Evolutionary conservation across 768 basidiomycete genomes (phyloP).

Genomic region (Collybiopsis luxurians): DNA sequence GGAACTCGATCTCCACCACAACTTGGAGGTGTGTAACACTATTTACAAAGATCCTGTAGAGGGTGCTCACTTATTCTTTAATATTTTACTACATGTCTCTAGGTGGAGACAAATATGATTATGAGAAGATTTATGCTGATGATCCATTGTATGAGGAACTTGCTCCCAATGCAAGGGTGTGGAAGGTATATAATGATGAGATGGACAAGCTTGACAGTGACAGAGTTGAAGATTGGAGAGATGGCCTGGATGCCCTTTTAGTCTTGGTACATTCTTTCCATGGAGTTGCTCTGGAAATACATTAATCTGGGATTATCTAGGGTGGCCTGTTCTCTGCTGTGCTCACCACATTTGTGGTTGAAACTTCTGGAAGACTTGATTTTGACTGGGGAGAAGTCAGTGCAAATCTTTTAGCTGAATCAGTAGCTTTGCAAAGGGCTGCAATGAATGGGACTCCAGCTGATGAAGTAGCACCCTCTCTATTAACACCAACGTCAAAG

Average conservation of each 20-base stretch:
- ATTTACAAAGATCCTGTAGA: no score
- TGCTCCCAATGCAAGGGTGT: not conserved
- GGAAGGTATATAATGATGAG: not conserved
- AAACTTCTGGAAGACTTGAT: conserved; percentile 15
- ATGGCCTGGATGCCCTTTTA: no score
- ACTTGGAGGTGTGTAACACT: no score
- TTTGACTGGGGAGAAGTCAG: not conserved
- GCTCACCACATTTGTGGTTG: conserved; percentile 19
- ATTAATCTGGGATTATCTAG: conserved; percentile 1
- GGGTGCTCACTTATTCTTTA: no score
- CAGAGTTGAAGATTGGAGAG: no score
- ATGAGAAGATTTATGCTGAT: not conserved
- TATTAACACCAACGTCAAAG: conserved; percentile 10
- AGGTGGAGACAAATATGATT: not conserved
- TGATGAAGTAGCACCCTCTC: conserved; percentile 4
- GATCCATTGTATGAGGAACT: not conserved
- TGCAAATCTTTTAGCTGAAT: not conserved
- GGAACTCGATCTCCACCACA: no score
- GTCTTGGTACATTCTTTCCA: no score
- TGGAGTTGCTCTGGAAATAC: no score
- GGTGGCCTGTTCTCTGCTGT: conserved; percentile 23
- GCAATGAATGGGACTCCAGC: not conserved
- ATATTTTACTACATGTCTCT: not conserved
- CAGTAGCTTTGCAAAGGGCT: not conserved
- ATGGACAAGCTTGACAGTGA: no score